phyloP scores from a whole-genome alignment of 2,329 filamentous ascomycete species.

The Cladophialophora carrionii region DNA sequence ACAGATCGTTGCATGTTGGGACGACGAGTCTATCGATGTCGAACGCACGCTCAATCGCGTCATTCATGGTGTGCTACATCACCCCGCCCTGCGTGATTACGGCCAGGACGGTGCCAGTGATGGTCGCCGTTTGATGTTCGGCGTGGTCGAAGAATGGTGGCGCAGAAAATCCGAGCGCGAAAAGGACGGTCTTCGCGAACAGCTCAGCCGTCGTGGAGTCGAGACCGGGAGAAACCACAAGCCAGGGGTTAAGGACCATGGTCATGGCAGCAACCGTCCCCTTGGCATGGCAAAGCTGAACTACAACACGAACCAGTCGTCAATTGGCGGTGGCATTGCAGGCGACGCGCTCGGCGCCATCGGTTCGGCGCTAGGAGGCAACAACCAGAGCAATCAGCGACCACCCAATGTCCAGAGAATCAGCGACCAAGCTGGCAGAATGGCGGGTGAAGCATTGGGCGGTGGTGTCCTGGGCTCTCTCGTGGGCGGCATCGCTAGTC shows the following conservation, averaged over 20 bases:
- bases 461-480: constrained; percentile 67
- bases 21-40: constrained; percentile 72
- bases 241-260: constrained; percentile 78
- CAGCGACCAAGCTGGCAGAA: constrained; percentile 46
- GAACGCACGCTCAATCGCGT: constrained; percentile 74
- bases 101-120: constrained; percentile 72
- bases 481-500: constrained; percentile 67
- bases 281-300: constrained; percentile 65
- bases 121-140: constrained; percentile 76
- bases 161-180: constrained; percentile 63
- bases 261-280: constrained; percentile 81
- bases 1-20: constrained; percentile 85
- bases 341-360: constrained; percentile 42
- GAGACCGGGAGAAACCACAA: constrained; percentile 80
- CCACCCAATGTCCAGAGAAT: constrained; percentile 18
- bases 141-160: constrained; percentile 85
- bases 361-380: constrained; percentile 36
- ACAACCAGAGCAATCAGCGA: constrained; percentile 18
- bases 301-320: constrained; percentile 38
- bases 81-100: constrained; percentile 74
- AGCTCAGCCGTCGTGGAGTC: constrained; percentile 79
- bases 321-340: constrained; percentile 37
- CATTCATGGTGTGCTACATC: constrained; percentile 80
- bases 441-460: constrained; percentile 63
- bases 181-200: constrained; percentile 69